Evolutionary conservation across 805 yeast genomes (phyloP).

Genomic region (Ogataea allantospora): DNA sequence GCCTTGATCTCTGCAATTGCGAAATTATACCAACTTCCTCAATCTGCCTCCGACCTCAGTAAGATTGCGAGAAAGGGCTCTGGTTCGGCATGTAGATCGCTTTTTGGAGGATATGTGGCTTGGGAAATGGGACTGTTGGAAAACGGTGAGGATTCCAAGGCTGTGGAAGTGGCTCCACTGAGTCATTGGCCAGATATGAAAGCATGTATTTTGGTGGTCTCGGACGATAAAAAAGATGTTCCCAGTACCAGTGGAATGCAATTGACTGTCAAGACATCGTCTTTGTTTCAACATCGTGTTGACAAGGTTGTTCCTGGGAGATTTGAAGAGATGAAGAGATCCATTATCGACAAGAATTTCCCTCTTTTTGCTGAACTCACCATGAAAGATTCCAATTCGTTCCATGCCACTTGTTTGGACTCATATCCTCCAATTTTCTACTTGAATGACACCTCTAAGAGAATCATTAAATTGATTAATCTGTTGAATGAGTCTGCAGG

Average conservation of each 20-base stretch:
- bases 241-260: conserved; percentile 98
- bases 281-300: conserved; percentile 78
- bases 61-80: conserved; percentile 97
- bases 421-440: conserved; percentile 95
- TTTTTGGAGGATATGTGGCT: conserved; percentile 97
- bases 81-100: conserved; percentile 96
- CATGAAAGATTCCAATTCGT: conserved; percentile 94
- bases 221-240: conserved; percentile 91
- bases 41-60: conserved; percentile 78
- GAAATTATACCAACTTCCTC: conserved; percentile 79
- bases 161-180: conserved; percentile 84
- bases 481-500: conserved; percentile 67
- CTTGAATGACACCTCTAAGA: conserved; percentile 85
- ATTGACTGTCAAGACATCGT: conserved; percentile 84
- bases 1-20: conserved; percentile 92
- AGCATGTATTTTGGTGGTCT: conserved; percentile 89
- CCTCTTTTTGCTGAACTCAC: conserved; percentile 82
- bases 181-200: conserved; percentile 91
- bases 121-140: conserved; percentile 90
- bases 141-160: conserved; percentile 91
- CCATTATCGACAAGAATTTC: conserved; percentile 77
- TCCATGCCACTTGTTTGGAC: conserved; percentile 97
- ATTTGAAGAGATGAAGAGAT: conserved; percentile 74
- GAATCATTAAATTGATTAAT: conserved; percentile 75
- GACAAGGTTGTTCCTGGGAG: conserved; percentile 82